Base-by-base conservation (phyloP, 805 yeast species). In the Candida ipomoeae region DNA sequence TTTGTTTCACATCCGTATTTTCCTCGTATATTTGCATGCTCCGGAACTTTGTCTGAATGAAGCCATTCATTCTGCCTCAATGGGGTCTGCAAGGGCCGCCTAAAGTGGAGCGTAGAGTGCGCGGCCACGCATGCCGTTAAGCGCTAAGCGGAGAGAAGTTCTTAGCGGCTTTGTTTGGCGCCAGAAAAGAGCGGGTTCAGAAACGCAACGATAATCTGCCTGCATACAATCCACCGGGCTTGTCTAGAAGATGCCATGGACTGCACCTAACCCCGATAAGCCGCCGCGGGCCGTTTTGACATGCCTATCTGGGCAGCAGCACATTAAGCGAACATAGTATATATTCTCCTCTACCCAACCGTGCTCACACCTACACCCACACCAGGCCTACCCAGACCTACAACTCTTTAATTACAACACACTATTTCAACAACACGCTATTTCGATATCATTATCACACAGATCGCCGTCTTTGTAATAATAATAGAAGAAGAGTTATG, bases 401-500 rank as follows among this genome's bases (percentile, higher is more conserved):
- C 5, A 14, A n/a, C n/a, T n/a, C n/a, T n/a, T n/a, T n/a, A n/a
- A n/a, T n/a, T n/a, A n/a, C n/a, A n/a, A n/a, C n/a, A n/a, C n/a
- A n/a, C n/a, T n/a, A n/a, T n/a, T n/a, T n/a, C n/a, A n/a, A n/a
- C n/a, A n/a, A n/a, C n/a, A n/a, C n/a, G n/a, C n/a, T 20, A 26
- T 36, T 44, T 33, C 23, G 13, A n/a, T 26, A 26, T 23, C 41
- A 15, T 44, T 31, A 35, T 44, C 34, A 44, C 40, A 35, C 26
- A 44, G 47, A 34, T 43, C 32, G 6, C 23, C 41, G 14, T 47
- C 48, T 38, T 42, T 47, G 50, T 42, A 13, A 47, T 47, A 15
- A 47, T 47, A 47, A 21, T 35, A 52, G 33, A 35, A 44, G 53
- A 53, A 53, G 51, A 49, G 57, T 51, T 57, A 58, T 58, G 60